A percentile compares a stretch with the other conserved stretches of the same genome.
These are phyloP conservation scores for Apiotrichum akiyoshidainum DNA, from an alignment of 1,284 basidiomycete species.

Conservation along the genomic window DNA sequence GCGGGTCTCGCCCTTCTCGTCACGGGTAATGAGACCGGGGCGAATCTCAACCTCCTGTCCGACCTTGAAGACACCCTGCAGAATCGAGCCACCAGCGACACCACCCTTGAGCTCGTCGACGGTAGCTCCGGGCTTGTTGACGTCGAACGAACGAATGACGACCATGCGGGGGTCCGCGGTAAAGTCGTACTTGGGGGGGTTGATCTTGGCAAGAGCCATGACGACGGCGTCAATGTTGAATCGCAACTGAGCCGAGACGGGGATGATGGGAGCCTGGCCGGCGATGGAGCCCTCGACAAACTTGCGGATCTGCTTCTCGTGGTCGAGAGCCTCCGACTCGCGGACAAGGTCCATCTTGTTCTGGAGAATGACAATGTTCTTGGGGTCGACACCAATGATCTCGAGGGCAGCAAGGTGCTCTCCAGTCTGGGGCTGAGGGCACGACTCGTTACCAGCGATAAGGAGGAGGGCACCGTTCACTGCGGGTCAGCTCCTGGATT, in stretches of 20 bases:
- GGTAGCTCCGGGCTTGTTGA: conserved; percentile 97
- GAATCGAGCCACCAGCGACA: conserved; percentile 94
- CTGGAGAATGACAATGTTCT: conserved; percentile 97
- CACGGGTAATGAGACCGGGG: conserved; percentile 95
- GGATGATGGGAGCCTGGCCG: conserved; percentile 93
- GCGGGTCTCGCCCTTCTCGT: conserved; percentile 80
- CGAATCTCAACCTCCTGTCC: conserved; percentile 96
- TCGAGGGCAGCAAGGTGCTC: conserved; percentile 98
- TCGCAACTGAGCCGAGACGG: conserved; percentile 95
- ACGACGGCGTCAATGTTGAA: conserved; percentile 99
- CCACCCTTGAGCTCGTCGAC: conserved; percentile 97
- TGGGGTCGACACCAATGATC: conserved; percentile 85
- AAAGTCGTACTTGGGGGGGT: conserved; percentile 91
- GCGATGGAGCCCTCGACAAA: conserved; percentile 97
- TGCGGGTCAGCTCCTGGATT: conserved; percentile 24
- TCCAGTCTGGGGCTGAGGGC: conserved; percentile 97
- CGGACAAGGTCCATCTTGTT: conserved; percentile 97
- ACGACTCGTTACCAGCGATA: conserved; percentile 95
- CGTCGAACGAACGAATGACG: conserved; percentile 99
- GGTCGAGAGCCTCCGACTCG: conserved; percentile 83
- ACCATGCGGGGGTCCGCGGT: conserved; percentile 86
- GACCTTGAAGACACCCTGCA: conserved; percentile 79
- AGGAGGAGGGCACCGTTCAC: conserved; percentile 95
- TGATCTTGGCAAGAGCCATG: conserved; percentile 96
- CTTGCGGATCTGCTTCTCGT: conserved; percentile 85